Conservation (phyloP, 2,329 filamentous ascomycete genomes). For the Fusarium equiseti region DNA sequence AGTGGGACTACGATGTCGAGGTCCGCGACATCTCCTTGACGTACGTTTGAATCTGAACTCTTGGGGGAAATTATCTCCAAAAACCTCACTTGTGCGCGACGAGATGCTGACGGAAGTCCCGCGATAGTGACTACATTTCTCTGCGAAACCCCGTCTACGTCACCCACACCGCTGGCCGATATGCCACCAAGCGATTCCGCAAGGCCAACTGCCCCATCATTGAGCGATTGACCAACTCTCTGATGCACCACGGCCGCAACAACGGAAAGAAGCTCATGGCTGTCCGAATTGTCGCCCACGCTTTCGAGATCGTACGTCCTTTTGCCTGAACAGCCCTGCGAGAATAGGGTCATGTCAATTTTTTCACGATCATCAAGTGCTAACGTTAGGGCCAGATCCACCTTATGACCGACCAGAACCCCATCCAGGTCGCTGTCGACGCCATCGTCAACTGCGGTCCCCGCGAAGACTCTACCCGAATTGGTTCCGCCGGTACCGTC, state of each 20-base stretch:
- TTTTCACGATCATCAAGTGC: slow-evolving; percentile 25
- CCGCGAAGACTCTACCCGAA: slow-evolving; percentile 99
- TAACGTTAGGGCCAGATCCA: slow-evolving; percentile 77
- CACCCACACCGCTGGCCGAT: slow-evolving; percentile 98
- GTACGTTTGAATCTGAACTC: slow-evolving; percentile 66
- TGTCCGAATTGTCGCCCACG: slow-evolving; percentile 97
- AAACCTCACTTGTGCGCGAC: slow-evolving; percentile 31
- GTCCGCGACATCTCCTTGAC: slow-evolving; percentile 99
- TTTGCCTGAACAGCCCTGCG: slow-evolving; percentile 20
- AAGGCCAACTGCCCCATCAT: slow-evolving; percentile 99
- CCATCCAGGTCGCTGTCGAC: slow-evolving; percentile 99
- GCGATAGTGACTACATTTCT: slow-evolving; percentile 95
- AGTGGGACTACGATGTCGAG: slow-evolving; percentile 98
- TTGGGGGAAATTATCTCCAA: slow-evolving; percentile 20
- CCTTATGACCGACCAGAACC: slow-evolving; percentile 99
- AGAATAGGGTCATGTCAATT: slow-evolving; percentile 5
- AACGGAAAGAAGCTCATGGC: slow-evolving; percentile 99
- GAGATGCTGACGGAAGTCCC: slow-evolving; percentile 51
- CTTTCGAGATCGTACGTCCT: slow-evolving; percentile 98
- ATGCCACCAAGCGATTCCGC: slow-evolving; percentile 99
- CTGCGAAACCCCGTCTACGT: slow-evolving; percentile 99
- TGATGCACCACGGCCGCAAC: slow-evolving; percentile 99
- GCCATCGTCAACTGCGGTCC: slow-evolving; percentile 99
- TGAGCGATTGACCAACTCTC: slow-evolving; percentile 99
- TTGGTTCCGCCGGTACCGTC: slow-evolving; percentile 99